Evolutionary conservation across 805 yeast genomes (phyloP).

Genomic region (Millerozyma miso): DNA sequence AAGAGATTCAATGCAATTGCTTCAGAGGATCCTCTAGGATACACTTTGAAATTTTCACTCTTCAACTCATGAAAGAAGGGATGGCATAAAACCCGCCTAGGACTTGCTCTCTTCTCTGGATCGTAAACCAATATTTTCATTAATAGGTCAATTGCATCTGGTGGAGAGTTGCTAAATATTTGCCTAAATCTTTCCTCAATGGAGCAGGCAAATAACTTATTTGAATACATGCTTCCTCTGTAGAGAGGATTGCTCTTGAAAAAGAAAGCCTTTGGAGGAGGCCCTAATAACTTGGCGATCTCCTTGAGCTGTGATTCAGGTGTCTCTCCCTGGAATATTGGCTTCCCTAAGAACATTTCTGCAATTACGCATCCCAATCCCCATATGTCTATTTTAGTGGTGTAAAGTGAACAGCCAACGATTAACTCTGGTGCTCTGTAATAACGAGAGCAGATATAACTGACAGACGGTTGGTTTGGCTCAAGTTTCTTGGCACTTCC

Average conservation of each 20-base stretch:
- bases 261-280: slow-evolving; percentile 68
- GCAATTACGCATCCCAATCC: slow-evolving; percentile 96
- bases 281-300: slow-evolving; percentile 85
- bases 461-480: slow-evolving; percentile 79
- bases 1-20: slow-evolving; percentile 47
- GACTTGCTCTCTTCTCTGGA: slow-evolving; percentile 77
- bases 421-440: slow-evolving; percentile 95
- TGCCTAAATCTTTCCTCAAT: slow-evolving; percentile 47
- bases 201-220: slow-evolving; percentile 55
- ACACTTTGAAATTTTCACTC: slow-evolving; percentile 45
- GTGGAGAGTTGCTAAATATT: slow-evolving; percentile 64
- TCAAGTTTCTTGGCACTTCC: slow-evolving; percentile 82
- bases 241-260: slow-evolving; percentile 72
- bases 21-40: slow-evolving; percentile 48
- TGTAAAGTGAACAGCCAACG: slow-evolving; percentile 82
- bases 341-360: slow-evolving; percentile 87
- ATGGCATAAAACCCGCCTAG: slow-evolving; percentile 80
- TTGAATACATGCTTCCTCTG: slow-evolving; percentile 69
- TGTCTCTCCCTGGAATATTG: slow-evolving; percentile 92
- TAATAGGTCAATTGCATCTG: slow-evolving; percentile 81
- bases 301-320: slow-evolving; percentile 87
- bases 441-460: slow-evolving; percentile 93
- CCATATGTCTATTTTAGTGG: slow-evolving; percentile 95
- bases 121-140: slow-evolving; percentile 82
- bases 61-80: slow-evolving; percentile 86